Evolutionary conservation across 1,284 basidiomycete species (phyloP), one percentile per base, ranked within the genome.

Genomic region (Taiwanofungus camphoratus): DNA sequence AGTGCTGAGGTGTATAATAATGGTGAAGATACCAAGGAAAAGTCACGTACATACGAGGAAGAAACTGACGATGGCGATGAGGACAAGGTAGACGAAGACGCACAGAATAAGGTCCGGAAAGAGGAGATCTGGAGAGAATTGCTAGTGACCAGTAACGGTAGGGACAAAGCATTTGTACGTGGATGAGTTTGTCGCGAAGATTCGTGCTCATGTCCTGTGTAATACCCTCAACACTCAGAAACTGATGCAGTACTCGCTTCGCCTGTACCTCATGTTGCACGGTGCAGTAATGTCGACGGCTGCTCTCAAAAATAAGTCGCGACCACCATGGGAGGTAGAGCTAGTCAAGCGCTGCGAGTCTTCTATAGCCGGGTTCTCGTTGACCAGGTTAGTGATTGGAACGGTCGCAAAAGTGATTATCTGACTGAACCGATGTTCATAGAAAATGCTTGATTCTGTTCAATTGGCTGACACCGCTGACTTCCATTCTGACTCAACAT

Each of bases 121-220:
- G 82, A 83, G 54, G 83, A 86, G 32, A 71, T 90, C 4, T 88
- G 82, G 85, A 71, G 77, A 51, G 87, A 89, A 47, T 73, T 90
- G 61, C 65, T 90, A 40, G 69, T 77, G 52, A 82, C 83, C 12
- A 84, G 82, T 51, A 73, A 77, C 50, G 87, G 87, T 33, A 71
- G 87, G 52, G 87, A 90, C 62, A 90, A 90, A 63, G 77, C 80
- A 21, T 83, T 90, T 57, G 87, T 89, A 64, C 59, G 84, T 75
- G 33, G 33, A 36, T 41, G 20, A 13, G 21, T n/a, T n/a, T 16
- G 15, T 24, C 16, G 19, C 9, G 16, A 26, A 26, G 20, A 31
- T 37, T 20, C 19, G 22, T 41, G 21, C 32, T 41, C 39, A 51
- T 41, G 24, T 18, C 29, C 21, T 34, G 37, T 30, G 21, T 23